Evolutionary conservation across 1,284 basidiomycete genomes (phyloP).

Genomic region (Pseudozyma pruni): DNA sequence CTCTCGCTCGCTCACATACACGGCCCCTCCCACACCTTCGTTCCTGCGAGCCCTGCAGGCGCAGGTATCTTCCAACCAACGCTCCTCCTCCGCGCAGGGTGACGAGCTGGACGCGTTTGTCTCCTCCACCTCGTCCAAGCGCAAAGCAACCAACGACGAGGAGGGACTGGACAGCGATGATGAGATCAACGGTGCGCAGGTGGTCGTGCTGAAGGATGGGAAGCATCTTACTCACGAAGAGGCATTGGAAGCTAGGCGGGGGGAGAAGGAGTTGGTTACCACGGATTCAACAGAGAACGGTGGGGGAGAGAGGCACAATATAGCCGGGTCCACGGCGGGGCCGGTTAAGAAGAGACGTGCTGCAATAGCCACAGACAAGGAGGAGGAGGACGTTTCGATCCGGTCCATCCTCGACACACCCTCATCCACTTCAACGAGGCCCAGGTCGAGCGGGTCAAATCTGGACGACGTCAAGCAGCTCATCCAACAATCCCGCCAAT

Average conservation of each 20-base stretch:
- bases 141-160: background rate
- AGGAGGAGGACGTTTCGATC: background rate
- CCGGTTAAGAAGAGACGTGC: conserved; percentile 12
- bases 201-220: conserved; percentile 58
- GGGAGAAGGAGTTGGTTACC: background rate
- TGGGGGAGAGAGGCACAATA: conserved; percentile 2
- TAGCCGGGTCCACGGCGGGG: background rate
- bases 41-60: conserved; percentile 42
- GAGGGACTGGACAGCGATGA: conserved; percentile 32
- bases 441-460: background rate
- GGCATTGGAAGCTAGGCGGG: conserved; percentile 3
- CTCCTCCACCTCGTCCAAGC: conserved; percentile 10
- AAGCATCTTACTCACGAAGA: conserved; percentile 53
- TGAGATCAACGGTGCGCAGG: conserved; percentile 50
- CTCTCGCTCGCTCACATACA: conserved; percentile 33
- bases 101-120: conserved; percentile 34
- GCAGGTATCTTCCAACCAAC: conserved; percentile 18
- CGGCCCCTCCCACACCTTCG: conserved; percentile 20
- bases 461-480: conserved; percentile 34
- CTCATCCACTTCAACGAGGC: too few species aligned
- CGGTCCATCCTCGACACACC: background rate
- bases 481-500: conserved; percentile 8
- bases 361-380: background rate
- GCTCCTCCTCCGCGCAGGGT: background rate
- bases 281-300: too few species aligned